A percentile compares a stretch with the other conserved stretches of the same genome.
Evolutionary conservation across 148 eudicot species (phyloP).

Genomic region (Salicornia ramosissima): DNA sequence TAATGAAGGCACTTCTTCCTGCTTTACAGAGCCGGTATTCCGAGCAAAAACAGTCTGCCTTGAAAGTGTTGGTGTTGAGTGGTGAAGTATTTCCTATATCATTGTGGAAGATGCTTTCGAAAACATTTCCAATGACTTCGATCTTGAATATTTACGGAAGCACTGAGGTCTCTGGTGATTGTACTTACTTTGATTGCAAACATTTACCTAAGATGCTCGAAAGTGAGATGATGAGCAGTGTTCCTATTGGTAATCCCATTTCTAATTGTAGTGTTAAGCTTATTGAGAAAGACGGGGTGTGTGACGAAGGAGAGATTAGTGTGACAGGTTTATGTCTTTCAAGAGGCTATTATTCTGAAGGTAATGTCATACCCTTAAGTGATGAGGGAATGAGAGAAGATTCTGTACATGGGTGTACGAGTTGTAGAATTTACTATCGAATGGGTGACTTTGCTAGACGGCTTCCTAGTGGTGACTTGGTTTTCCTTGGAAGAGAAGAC

Average conservation of each 20-base stretch:
- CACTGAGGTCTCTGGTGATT: slow-evolving; percentile 96
- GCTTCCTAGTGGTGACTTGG: slow-evolving; percentile 64
- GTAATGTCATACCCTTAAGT: slow-evolving; percentile 32
- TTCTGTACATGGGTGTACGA: slow-evolving; percentile 16
- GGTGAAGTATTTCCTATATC: slow-evolving; percentile 68
- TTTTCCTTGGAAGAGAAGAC: slow-evolving; percentile 81
- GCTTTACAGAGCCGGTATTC: slow-evolving; percentile 38
- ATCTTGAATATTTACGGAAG: slow-evolving; percentile 91
- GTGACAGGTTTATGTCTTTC: slow-evolving; percentile 70
- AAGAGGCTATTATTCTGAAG: slow-evolving; percentile 50
- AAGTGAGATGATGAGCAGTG: slow-evolving; percentile 48
- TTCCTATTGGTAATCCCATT: slow-evolving; percentile 79
- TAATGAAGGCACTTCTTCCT: slow-evolving; percentile 66
- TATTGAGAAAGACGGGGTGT: slow-evolving; percentile 41
- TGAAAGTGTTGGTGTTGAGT: slow-evolving; percentile 71
- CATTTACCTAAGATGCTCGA: slow-evolving; percentile 47
- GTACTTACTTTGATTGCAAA: slow-evolving; percentile 86
- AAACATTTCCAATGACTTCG: slow-evolving; percentile 52
- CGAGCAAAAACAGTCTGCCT: slow-evolving; percentile 30
- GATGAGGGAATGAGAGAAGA: slow-evolving; percentile 34
- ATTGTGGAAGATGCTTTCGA: slow-evolving; percentile 49
- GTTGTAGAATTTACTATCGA: slow-evolving; percentile 41
- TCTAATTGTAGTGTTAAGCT: slow-evolving; percentile 63
- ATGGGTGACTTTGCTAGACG: slow-evolving; percentile 79
- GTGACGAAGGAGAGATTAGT: slow-evolving; percentile 68